Conservation (phyloP, 2,329 filamentous ascomycete genomes). For the Aspergillus costaricaensis region DNA sequence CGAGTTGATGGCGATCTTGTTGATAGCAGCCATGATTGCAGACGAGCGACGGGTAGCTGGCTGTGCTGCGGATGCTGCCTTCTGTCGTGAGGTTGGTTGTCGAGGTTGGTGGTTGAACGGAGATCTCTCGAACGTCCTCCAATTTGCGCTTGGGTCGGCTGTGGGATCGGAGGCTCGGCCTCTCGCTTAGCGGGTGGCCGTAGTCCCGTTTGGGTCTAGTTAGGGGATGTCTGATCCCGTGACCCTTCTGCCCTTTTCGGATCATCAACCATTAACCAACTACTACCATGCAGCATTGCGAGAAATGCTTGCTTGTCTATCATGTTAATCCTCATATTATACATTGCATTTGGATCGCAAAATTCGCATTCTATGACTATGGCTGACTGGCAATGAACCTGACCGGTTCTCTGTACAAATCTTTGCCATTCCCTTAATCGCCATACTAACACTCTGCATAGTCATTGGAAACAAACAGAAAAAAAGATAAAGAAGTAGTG, state of each 20-base stretch:
- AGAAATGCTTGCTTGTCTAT: too few species aligned
- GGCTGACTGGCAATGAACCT: neutral
- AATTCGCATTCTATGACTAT: neutral
- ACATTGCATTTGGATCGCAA: too few species aligned
- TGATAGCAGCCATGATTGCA: conserved; percentile 73
- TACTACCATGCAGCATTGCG: too few species aligned
- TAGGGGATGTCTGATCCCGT: conserved; percentile 34
- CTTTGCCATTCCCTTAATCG: neutral
- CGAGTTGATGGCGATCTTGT: conserved; percentile 99
- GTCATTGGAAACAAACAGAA: conserved; percentile 14
- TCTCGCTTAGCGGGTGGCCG: conserved; percentile 37
- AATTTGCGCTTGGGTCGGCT: conserved; percentile 24
- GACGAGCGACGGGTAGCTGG: conserved; percentile 42
- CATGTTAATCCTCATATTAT: neutral
- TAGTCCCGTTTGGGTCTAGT: conserved; percentile 28
- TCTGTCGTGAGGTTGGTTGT: conserved; percentile 31
- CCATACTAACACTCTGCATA: neutral
- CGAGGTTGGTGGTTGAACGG: conserved; percentile 33
- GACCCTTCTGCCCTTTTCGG: conserved; percentile 28
- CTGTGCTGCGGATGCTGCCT: conserved; percentile 37
- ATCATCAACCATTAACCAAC: neutral
- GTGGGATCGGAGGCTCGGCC: conserved; percentile 32
- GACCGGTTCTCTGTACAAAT: neutral
- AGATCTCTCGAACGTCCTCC: conserved; percentile 20
- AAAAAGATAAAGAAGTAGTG: neutral